phyloP scores from a whole-genome alignment of 306 rosid genomes.

The Fragaria iinumae region DNA sequence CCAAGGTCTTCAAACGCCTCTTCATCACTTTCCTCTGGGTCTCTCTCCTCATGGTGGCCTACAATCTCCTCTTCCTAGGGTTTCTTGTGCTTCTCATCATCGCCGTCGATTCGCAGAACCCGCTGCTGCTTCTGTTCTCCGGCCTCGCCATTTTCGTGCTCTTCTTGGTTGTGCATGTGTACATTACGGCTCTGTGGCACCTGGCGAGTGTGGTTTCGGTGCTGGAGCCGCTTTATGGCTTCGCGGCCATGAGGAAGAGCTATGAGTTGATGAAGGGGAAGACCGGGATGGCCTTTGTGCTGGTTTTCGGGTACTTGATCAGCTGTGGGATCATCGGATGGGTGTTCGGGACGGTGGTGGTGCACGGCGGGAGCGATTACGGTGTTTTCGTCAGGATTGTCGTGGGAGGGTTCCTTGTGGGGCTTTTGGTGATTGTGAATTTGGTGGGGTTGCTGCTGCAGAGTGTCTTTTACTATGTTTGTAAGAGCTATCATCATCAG shows the following conservation, averaged over 20 bases:
- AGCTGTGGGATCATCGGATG: constrained; percentile 50
- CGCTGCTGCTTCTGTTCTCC: constrained; percentile 35
- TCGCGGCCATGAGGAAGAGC: constrained; percentile 83
- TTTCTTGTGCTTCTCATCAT: constrained; percentile 45
- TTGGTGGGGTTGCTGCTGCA: constrained; percentile 81
- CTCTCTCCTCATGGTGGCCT: constrained; percentile 62
- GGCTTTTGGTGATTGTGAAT: constrained; percentile 81
- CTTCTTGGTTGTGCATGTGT: constrained; percentile 68
- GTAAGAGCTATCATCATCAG: constrained; percentile 89
- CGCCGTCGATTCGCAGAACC: constrained; percentile 52
- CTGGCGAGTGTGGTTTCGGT: constrained; percentile 91
- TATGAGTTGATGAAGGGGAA: constrained; percentile 74
- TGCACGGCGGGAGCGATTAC: constrained; percentile 58
- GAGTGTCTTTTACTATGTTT: constrained; percentile 92
- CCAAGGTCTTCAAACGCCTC: constrained; percentile 75
- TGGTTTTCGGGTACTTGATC: constrained; percentile 56
- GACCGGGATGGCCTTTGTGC: constrained; percentile 44
- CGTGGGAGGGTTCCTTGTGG: constrained; percentile 82
- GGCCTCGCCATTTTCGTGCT: constrained; percentile 33
- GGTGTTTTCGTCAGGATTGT: constrained; percentile 65
- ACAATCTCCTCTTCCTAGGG: constrained; percentile 51
- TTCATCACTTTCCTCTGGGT: constrained; percentile 87
- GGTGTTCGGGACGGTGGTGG: constrained; percentile 65
- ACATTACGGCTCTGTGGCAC: constrained; percentile 89
- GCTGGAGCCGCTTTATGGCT: constrained; percentile 72